Conservation (phyloP, 345 rosid genomes). For the Dimocarpus longan region DNA sequence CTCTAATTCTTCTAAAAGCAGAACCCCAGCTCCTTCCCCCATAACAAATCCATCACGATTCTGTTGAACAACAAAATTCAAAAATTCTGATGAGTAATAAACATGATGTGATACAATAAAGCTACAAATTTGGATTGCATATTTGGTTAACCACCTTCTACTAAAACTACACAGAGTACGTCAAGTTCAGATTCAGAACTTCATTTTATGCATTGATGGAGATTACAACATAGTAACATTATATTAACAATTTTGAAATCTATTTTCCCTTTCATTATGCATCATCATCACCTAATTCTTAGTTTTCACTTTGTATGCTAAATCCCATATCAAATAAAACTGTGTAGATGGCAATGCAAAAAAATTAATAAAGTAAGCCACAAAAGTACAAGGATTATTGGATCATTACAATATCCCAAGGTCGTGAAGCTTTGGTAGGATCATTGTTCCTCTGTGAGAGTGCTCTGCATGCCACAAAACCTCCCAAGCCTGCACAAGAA, state of each 20-base stretch:
- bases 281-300: background rate
- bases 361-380: background rate
- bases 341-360: conserved; percentile 3
- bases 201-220: background rate
- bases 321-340: background rate
- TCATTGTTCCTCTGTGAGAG: conserved; percentile 86
- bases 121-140: conserved; percentile 3
- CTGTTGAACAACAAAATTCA: conserved; percentile 43
- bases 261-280: background rate
- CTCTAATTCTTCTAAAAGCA: conserved; percentile 92
- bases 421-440: conserved; percentile 95
- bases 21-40: conserved; percentile 99
- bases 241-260: background rate
- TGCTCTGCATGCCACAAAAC: conserved; percentile 91
- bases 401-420: conserved; percentile 82
- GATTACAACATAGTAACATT: background rate
- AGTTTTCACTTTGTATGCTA: background rate
- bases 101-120: background rate
- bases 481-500: conserved; percentile 84
- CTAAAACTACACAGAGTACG: background rate
- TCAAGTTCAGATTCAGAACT: background rate
- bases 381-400: background rate
- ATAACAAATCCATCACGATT: conserved; percentile 96
- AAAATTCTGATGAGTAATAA: conserved; percentile 11
- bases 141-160: conserved; percentile 7